Conservation (phyloP, 164 flowering plant genomes). For the Vitis vinifera region ASM3070453v1 NC_081820.1:21546001-21546500, state of each 20-base stretch:
- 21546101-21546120: no score
- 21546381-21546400: neutral
- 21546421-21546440: neutral
- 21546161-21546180: neutral
- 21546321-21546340: neutral
- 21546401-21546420: neutral
- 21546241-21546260: slow-evolving; percentile 17
- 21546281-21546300: slow-evolving; percentile 9
- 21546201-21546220: neutral
- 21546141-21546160: no score
- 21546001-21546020: no score
- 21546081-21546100: no score
- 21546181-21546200: neutral
- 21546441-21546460: neutral
- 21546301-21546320: neutral
- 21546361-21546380: neutral
- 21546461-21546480: neutral
- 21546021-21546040: no score
- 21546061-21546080: no score
- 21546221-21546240: slow-evolving; percentile 11
- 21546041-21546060: no score
- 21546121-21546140: no score
- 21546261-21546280: slow-evolving; percentile 1
- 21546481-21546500: neutral
- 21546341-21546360: neutral